Percentiles rank a stretch among this genome's conserved stretches.
These are phyloP conservation scores for Cercospora beticola DNA, from an alignment of 2,329 filamentous ascomycete genomes.

Conservation along the genomic window DNA sequence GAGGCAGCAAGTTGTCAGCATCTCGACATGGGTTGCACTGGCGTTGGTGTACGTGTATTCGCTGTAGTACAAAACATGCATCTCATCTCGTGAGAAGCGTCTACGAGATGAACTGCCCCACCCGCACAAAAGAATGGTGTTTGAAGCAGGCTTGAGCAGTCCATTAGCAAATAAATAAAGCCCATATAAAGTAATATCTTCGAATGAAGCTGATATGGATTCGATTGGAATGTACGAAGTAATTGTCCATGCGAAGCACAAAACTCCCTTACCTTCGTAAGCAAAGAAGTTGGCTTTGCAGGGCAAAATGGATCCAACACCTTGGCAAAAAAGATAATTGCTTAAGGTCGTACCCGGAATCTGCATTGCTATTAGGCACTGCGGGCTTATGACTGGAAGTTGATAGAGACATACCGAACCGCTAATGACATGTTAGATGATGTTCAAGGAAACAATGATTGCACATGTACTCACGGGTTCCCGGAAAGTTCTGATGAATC, in stretches of 20 bases:
- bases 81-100: too few species aligned
- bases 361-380: too few species aligned
- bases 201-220: background rate
- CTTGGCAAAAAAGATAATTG: too few species aligned
- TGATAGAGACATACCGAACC: background rate
- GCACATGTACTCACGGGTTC: background rate
- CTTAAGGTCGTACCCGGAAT: constrained; percentile 4
- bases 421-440: background rate
- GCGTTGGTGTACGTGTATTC: background rate
- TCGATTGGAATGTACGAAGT: background rate
- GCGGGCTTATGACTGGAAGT: too few species aligned
- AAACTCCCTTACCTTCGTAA: too few species aligned
- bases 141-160: background rate
- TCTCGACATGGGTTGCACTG: background rate
- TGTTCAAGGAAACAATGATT: background rate
- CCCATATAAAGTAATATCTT: background rate
- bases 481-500: background rate
- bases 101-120: too few species aligned
- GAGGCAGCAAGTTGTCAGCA: background rate
- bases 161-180: background rate
- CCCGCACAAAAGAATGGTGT: background rate
- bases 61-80: too few species aligned
- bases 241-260: too few species aligned
- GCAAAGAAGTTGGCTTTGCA: too few species aligned
- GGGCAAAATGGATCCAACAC: too few species aligned